Base-by-base conservation (phyloP, 192 early-diverging fungal species). In the Coemansia sp. region DNA sequence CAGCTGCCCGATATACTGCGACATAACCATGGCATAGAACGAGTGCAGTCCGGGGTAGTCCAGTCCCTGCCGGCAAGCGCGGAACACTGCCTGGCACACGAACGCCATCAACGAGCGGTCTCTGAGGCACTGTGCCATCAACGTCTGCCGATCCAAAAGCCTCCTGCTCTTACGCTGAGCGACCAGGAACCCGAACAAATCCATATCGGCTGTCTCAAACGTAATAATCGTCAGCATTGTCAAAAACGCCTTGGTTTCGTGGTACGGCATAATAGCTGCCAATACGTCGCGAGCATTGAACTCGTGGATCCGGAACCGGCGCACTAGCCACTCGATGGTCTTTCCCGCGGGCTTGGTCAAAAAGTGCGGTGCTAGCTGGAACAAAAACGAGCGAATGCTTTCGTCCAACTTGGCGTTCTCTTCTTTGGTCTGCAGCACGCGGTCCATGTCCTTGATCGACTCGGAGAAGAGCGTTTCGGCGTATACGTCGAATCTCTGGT, bases 291-390 rank as follows among this genome's bases (percentile, higher is more conserved):
- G 90, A 26, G 94, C 81, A 71, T 97, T 99, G 79, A 91, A 89
- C 70, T 94, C 92, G 65, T 99, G 81, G 68, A 99, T 92, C 47
- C 89, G 79, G 82, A 87, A 89, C 58, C 94, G 87, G 37, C 95
- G 88, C 16, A 98, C 80, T 38, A 99, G 86, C 93, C 95, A 99
- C 75, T 99, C 97, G 17, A 98, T 72, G 0, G 89, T 91, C 73
- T 96, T 96, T 65, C 92, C 90, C 1, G 94, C 84, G n/a, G 91
- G 88, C 64, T 90, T 88, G n/a, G 91, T 80, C 53, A 96, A 74
- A 68, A 96, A 94, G 72, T 94, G 89, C 8, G 93, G 94, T 6
- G 93, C 94, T 19, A 98, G 65, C 13, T 87, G 83, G n/a, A 80
- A 82, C 49, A 99, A 68, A 52, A 99, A 96, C 43, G 78, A 62